phyloP scores from a whole-genome alignment of 1,284 basidiomycete genomes.

The Ceratobasidium sp. region DNA sequence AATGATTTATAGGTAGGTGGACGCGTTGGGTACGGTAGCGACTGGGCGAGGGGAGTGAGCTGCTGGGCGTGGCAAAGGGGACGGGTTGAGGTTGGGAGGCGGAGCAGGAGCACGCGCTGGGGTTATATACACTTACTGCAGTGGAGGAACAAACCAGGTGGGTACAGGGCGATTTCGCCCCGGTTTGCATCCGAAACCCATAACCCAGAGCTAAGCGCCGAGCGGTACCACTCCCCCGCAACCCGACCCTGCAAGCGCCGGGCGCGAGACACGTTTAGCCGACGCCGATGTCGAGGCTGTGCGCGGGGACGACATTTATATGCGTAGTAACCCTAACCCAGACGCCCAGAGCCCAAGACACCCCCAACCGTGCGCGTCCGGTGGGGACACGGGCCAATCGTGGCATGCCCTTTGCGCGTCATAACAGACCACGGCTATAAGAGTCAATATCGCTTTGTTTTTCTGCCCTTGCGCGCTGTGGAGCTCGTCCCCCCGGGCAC shows the following conservation, averaged over 20 bases:
- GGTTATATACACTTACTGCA: slow-evolving; percentile 43
- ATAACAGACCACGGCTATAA: slow-evolving; percentile 38
- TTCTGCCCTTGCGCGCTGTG: slow-evolving; percentile 20
- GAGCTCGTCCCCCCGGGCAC: slow-evolving; percentile 10
- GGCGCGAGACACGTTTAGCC: background rate
- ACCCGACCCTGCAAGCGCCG: slow-evolving; percentile 21
- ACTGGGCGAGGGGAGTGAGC: slow-evolving; percentile 14
- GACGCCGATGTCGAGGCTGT: slow-evolving; percentile 30
- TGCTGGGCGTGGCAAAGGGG: background rate
- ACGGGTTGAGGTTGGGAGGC: slow-evolving; percentile 30
- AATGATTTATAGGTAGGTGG: background rate
- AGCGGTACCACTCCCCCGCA: background rate
- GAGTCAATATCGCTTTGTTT: background rate
- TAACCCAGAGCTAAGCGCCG: slow-evolving; percentile 32
- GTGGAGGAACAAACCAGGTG: slow-evolving; percentile 39
- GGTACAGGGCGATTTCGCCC: slow-evolving; percentile 32
- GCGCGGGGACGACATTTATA: slow-evolving; percentile 8
- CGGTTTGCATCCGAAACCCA: slow-evolving; percentile 40
- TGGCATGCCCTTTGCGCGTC: slow-evolving; percentile 14
- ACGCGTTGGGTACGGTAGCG: slow-evolving; percentile 3
- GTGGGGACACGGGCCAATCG: background rate
- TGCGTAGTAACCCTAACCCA: slow-evolving; percentile 34
- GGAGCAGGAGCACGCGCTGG: slow-evolving; percentile 14
- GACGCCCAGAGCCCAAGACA: slow-evolving; percentile 4
- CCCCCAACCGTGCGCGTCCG: background rate